These are phyloP conservation scores for Musa beccarii DNA, from an alignment of 176 grass and related monocot species.

Conservation along the genomic window DNA sequence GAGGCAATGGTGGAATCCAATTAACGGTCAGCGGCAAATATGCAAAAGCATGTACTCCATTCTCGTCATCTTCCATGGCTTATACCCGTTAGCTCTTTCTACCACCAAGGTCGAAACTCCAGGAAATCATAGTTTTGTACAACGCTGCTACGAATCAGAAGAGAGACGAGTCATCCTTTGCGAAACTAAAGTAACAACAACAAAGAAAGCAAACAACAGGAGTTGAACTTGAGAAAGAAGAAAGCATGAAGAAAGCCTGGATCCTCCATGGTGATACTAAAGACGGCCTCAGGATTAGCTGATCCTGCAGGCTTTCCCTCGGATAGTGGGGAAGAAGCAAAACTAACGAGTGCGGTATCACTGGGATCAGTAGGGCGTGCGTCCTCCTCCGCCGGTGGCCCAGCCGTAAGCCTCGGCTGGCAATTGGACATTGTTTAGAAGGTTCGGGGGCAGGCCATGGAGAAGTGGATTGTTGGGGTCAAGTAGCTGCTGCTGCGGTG, in stretches of 20 bases:
- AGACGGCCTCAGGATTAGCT: not conserved
- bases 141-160: not conserved
- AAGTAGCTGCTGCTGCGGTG: constrained; percentile 32
- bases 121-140: constrained; percentile 5
- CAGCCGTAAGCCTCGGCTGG: constrained; percentile 41
- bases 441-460: constrained; percentile 53
- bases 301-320: not conserved
- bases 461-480: constrained; percentile 26
- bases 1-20: not conserved
- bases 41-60: no score
- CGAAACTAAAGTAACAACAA: not conserved
- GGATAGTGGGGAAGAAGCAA: not conserved
- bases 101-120: not conserved
- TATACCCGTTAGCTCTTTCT: not conserved
- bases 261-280: no score
- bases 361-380: not conserved
- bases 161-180: not conserved
- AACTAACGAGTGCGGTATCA: not conserved
- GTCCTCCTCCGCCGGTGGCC: constrained; percentile 23
- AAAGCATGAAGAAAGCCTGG: no score
- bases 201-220: not conserved
- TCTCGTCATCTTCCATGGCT: no score
- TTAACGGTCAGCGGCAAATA: not conserved
- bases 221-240: not conserved
- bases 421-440: constrained; percentile 70